Evolutionary conservation across 192 early-diverging fungal species (phyloP), one percentile per base, ranked within the genome.

Genomic region (Coemansia sp.): DNA sequence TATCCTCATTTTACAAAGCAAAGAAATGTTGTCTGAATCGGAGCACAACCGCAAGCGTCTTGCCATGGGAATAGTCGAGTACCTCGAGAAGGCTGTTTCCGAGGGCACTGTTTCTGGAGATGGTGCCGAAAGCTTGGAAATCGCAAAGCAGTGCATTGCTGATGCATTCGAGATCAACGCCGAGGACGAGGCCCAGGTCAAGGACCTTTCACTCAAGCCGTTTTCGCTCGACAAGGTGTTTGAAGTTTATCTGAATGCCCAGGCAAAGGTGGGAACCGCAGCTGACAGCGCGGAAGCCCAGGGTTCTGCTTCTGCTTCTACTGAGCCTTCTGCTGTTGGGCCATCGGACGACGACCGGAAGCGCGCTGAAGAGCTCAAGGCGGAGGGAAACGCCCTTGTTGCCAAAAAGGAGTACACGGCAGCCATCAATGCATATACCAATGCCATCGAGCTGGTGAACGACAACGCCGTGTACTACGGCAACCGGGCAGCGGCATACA

Each of bases 401-500:
- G 86, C 86, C 34, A 87, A 89, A 42, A 92, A 90, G 73, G 86
- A 98, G 45, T 97, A 90, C 64, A 72, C 84, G 16, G 88, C 89
- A 70, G 96, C 97, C 57, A 92, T 97, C 63, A 82, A 83, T 34
- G 80, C 93, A 14, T 99, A 99, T 85, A 89, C 91, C 42, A 86
- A 93, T 73, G 97, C 97, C 49, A 97, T 99, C 67, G 89, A 76
- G 40, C 76, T 95, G 22, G 89, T 96, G 68, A 60, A 69, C 12
- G 84, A 84, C 61, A 95, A 94, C 67, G 94, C 96, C 28, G 92
- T 99, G n/a, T 99, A 93, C 85, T 97, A 91, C 70, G 90, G 93
- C 16, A 99, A 99, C 87, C 85, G 96, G 90, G 95, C 97, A 34
- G 97, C 97, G 33, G 96, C 97, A 2, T 90, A 96, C 80, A 93